Percentiles rank a stretch among this genome's conserved stretches.
Evolutionary conservation across 768 basidiomycete genomes (phyloP).

Genomic region (Tricholoma sp.): DNA sequence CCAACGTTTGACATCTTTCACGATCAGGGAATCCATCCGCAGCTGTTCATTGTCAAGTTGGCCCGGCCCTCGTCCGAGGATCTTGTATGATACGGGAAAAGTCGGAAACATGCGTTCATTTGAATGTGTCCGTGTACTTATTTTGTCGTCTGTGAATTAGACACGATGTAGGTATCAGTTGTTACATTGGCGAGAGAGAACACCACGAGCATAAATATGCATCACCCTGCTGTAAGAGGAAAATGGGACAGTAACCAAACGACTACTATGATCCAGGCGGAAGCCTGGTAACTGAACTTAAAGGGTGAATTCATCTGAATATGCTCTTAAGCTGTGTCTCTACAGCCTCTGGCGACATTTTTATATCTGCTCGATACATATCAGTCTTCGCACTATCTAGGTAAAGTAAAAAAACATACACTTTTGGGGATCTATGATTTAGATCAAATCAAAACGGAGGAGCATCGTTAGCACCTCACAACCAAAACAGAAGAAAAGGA

Average conservation of each 20-base stretch:
- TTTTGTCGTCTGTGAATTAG: too few species aligned
- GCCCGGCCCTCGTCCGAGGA: too few species aligned
- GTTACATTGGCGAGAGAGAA: not conserved
- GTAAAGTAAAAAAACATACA: conserved; percentile 37
- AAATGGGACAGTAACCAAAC: not conserved
- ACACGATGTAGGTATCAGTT: not conserved
- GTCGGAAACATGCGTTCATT: too few species aligned
- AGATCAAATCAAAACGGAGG: not conserved
- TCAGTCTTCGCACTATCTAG: conserved; percentile 7
- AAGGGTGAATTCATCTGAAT: conserved; percentile 32
- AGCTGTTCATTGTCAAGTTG: too few species aligned
- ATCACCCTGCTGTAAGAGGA: not conserved
- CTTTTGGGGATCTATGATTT: conserved; percentile 59
- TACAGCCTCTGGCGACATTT: conserved; percentile 68
- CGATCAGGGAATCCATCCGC: too few species aligned
- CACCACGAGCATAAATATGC: not conserved
- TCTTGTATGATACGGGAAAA: too few species aligned
- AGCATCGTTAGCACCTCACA: conserved; percentile 3
- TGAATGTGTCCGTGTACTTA: too few species aligned
- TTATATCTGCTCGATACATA: conserved; percentile 57
- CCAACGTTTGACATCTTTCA: too few species aligned
- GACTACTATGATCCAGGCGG: not conserved
- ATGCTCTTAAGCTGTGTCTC: conserved; percentile 64
- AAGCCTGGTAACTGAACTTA: not conserved
- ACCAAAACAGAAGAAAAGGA: conserved; percentile 1